phyloP scores from a whole-genome alignment of 2,329 filamentous ascomycete species.

The Trichoderma oligosporum region DNA sequence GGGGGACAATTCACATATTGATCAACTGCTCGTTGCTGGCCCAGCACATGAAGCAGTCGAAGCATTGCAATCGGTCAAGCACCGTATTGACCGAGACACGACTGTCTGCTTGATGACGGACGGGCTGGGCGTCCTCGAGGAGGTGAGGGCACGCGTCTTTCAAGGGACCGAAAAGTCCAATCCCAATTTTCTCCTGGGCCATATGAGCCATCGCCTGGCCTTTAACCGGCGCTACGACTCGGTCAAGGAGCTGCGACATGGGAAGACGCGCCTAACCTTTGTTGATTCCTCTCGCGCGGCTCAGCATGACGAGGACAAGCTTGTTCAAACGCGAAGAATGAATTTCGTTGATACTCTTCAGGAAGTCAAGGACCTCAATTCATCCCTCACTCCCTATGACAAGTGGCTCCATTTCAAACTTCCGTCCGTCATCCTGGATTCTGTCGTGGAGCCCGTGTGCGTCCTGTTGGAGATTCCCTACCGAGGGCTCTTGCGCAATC shows the following conservation, averaged over 20 bases:
- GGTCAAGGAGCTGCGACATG: conserved; percentile 36
- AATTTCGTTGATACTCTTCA: conserved; percentile 26
- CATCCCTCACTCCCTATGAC: conserved; percentile 28
- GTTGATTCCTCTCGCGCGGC: conserved; percentile 20
- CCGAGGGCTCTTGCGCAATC: conserved; percentile 65
- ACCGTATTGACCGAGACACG: conserved; percentile 64
- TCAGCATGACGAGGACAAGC: conserved; percentile 21
- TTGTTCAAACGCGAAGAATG: conserved; percentile 21
- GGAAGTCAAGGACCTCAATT: conserved; percentile 25
- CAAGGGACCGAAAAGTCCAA: conserved; percentile 52
- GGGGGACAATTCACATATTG: conserved; percentile 52
- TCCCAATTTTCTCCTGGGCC: conserved; percentile 73
- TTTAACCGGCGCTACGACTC: conserved; percentile 40
- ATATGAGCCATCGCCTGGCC: conserved; percentile 48
- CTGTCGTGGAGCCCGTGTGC: conserved; percentile 76
- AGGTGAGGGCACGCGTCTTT: conserved; percentile 69
- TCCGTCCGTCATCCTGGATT: conserved; percentile 70
- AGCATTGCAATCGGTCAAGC: conserved; percentile 56
- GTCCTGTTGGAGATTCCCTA: conserved; percentile 75
- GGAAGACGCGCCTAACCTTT: conserved; percentile 33
- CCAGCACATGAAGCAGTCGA: conserved; percentile 49
- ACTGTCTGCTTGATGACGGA: conserved; percentile 76
- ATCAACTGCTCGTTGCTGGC: conserved; percentile 67
- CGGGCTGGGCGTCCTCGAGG: conserved; percentile 79
- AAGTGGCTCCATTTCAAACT: conserved; percentile 69